These are phyloP conservation scores for Prosopis cineraria DNA, from an alignment of 306 rosid species.

Conservation along the genomic window DNA sequence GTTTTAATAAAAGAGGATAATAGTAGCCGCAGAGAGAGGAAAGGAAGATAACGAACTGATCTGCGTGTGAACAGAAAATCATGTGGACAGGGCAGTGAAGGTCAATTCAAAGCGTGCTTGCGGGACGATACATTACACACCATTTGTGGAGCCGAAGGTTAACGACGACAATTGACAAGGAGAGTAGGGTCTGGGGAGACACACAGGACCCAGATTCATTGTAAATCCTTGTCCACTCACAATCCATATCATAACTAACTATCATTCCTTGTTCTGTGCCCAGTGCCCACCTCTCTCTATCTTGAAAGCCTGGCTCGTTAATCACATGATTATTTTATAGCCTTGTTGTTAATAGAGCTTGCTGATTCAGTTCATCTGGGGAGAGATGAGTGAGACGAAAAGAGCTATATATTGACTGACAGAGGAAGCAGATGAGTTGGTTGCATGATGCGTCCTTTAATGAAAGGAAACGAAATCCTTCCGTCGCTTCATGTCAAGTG, in stretches of 20 bases:
- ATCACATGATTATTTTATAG: neutral
- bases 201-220: conserved; percentile 39
- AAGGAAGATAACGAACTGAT: neutral
- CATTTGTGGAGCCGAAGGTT: conserved; percentile 22
- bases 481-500: neutral
- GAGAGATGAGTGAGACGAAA: neutral
- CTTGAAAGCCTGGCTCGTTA: neutral
- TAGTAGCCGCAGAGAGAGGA: too few species aligned
- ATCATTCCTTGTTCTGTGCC: neutral
- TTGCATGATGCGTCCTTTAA: neutral
- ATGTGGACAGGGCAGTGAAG: conserved; percentile 30
- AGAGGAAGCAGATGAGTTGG: neutral
- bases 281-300: neutral
- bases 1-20: neutral
- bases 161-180: conserved; percentile 3
- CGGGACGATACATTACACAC: neutral
- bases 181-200: conserved; percentile 26
- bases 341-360: too few species aligned
- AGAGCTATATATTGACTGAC: conserved; percentile 12
- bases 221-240: conserved; percentile 35
- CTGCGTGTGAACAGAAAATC: neutral
- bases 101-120: conserved; percentile 29
- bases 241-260: neutral
- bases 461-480: neutral
- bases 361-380: neutral